These are phyloP conservation scores for Rhynchosporium agropyri DNA, from an alignment of 2,329 filamentous ascomycete genomes.

Conservation along the genomic window DNA sequence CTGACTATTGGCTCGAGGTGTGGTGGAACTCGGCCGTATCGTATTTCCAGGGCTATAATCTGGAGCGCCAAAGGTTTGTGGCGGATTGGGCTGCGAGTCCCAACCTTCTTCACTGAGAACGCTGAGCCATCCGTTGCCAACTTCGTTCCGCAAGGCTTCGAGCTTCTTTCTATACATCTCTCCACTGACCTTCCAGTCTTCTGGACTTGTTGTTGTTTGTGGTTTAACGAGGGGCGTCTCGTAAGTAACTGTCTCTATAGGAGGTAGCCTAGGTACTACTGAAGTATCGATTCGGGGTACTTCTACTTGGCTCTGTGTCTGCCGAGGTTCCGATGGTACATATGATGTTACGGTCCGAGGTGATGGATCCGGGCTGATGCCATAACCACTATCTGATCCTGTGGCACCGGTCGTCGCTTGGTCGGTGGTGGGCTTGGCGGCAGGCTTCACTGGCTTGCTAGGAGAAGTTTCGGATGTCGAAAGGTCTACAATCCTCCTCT, in stretches of 20 bases:
- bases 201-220: constrained; percentile 39
- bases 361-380: constrained; percentile 40
- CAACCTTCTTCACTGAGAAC: constrained; percentile 79
- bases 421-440: constrained; percentile 34
- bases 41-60: constrained; percentile 40
- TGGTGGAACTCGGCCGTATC: constrained; percentile 38
- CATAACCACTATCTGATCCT: constrained; percentile 38
- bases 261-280: constrained; percentile 36
- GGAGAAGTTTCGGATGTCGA: constrained; percentile 50
- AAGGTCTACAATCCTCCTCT: constrained; percentile 66
- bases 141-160: constrained; percentile 79
- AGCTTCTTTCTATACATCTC: constrained; percentile 87
- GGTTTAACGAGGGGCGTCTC: constrained; percentile 33
- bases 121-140: constrained; percentile 85
- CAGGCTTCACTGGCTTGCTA: constrained; percentile 32
- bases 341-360: constrained; percentile 39
- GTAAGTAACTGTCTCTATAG: constrained; percentile 37
- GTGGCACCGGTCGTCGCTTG: constrained; percentile 27
- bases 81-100: constrained; percentile 46
- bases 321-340: constrained; percentile 37
- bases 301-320: constrained; percentile 34
- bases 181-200: constrained; percentile 68
- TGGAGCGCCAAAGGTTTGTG: constrained; percentile 33
- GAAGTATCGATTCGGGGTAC: constrained; percentile 39
- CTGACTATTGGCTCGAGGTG: constrained; percentile 40